phyloP scores from a whole-genome alignment of 1,139 yeast genomes.

The Taphrina communis region DNA sequence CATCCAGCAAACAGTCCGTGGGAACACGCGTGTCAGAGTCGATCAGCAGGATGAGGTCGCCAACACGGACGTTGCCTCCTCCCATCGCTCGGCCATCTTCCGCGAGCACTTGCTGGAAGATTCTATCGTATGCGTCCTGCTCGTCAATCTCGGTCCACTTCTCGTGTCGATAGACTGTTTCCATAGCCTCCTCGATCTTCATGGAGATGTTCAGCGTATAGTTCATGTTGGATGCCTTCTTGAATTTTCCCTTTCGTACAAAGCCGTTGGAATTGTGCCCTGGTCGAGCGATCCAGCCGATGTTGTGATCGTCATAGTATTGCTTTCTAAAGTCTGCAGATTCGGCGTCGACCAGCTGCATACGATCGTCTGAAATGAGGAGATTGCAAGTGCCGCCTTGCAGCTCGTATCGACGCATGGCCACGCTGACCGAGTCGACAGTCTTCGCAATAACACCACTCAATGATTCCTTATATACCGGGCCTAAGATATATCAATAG shows the following conservation, averaged over 20 bases:
- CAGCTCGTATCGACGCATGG: slow-evolving; percentile 41
- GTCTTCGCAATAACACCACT: slow-evolving; percentile 42
- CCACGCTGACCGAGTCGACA: slow-evolving; percentile 33
- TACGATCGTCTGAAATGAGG: slow-evolving; percentile 42
- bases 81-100: slow-evolving; percentile 42
- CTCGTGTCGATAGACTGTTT: slow-evolving; percentile 42
- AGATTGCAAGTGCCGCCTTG: slow-evolving; percentile 43
- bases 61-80: slow-evolving; percentile 44
- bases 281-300: slow-evolving; percentile 45
- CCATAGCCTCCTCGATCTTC: slow-evolving; percentile 43
- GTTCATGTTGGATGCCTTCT: slow-evolving; percentile 39
- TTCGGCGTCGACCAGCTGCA: slow-evolving; percentile 40
- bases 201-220: slow-evolving; percentile 40
- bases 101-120: slow-evolving; percentile 20
- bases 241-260: slow-evolving; percentile 32
- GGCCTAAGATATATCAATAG: slow-evolving; percentile 31
- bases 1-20: slow-evolving; percentile 44
- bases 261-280: slow-evolving; percentile 44
- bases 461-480: slow-evolving; percentile 44
- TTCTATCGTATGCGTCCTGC: slow-evolving; percentile 26
- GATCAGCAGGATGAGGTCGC: slow-evolving; percentile 44
- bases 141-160: slow-evolving; percentile 41
- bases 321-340: slow-evolving; percentile 30
- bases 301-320: slow-evolving; percentile 43
- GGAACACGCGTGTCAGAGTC: slow-evolving; percentile 45